Evolutionary conservation across 805 yeast species (phyloP), one percentile per base, ranked within the genome.

Genomic region (Pichia paraexigua): DNA sequence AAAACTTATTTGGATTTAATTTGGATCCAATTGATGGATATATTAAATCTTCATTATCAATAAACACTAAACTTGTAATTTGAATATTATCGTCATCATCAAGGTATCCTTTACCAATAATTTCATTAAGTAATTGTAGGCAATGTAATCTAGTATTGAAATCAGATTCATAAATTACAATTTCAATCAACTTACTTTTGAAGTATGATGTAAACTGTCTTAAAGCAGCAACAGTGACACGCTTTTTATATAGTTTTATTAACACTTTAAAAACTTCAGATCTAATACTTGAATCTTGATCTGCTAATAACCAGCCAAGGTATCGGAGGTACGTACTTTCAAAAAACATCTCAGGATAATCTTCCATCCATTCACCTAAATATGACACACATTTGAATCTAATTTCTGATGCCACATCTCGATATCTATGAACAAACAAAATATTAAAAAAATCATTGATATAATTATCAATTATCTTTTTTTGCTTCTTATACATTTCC

Each of bases 251-350:
- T 22, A 82, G 66, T 58, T 70, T 80, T 13, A 71, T 63, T 43
- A 90, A 67, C 5, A 76, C 73, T 57, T 73, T 78, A 25, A 85
- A 62, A 2, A 82, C 90, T 58, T 86, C 89, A 10, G 73, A 63
- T 57, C 95, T 75, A 1, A 87, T 95, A 3, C 63, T 55, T 12
- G 76, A 65, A 17, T 78, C 75, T 2, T 79, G 71, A 61, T 90
- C 97, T n/a, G 91, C 82, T 42, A 91, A 69, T 35, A 87, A 71
- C 95, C 95, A 86, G 5, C 96, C 96, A 60, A 86, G 75, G 64
- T 86, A 87, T 55, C 90, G 77, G 56, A 89, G 72, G 60, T 82
- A 87, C 1, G 82, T 71, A 13, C 84, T 82, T 54, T 80, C 85
- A 56, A 85, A 76, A 60, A 86, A 89, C 49, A 73, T 69, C 52